Conservation (phyloP, 768 basidiomycete genomes). For the Coprinopsis cinerea region DNA sequence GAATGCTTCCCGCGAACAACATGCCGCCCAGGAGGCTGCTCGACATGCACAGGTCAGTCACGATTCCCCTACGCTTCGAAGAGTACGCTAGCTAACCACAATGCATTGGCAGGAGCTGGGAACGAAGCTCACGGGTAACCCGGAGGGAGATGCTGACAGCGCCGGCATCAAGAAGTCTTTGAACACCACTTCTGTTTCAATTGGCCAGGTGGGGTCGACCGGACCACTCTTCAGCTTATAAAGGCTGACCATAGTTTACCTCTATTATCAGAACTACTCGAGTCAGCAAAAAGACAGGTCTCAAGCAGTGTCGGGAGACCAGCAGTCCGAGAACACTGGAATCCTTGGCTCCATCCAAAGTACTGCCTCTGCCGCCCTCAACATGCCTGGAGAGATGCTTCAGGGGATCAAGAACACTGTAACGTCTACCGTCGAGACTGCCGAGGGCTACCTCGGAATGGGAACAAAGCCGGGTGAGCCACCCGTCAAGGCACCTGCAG, state of each 20-base stretch:
- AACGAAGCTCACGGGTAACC: constrained; percentile 27
- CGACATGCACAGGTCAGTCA: constrained; percentile 42
- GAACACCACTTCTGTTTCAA: background rate
- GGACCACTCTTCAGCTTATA: background rate
- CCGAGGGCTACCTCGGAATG: constrained; percentile 23
- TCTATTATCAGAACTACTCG: background rate
- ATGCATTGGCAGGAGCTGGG: constrained; percentile 24
- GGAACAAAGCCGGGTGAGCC: constrained; percentile 6
- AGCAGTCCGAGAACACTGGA: background rate
- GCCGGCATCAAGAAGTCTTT: constrained; percentile 3
- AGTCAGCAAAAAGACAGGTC: background rate
- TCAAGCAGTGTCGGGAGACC: background rate
- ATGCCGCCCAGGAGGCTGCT: constrained; percentile 48
- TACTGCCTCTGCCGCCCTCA: constrained; percentile 3
- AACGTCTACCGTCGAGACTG: constrained; percentile 16
- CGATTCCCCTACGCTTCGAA: background rate
- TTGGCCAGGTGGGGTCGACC: constrained; percentile 7
- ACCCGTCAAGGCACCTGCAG: background rate
- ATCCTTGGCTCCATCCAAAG: background rate
- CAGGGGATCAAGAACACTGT: constrained; percentile 5
- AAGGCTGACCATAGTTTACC: background rate
- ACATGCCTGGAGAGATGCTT: background rate
- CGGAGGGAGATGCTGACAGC: constrained; percentile 8
- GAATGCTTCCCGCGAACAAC: constrained; percentile 39
- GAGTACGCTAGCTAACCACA: background rate